These are phyloP conservation scores for Xanthoceras sorbifolium DNA, from an alignment of 345 rosid species.

Conservation along the genomic window DNA sequence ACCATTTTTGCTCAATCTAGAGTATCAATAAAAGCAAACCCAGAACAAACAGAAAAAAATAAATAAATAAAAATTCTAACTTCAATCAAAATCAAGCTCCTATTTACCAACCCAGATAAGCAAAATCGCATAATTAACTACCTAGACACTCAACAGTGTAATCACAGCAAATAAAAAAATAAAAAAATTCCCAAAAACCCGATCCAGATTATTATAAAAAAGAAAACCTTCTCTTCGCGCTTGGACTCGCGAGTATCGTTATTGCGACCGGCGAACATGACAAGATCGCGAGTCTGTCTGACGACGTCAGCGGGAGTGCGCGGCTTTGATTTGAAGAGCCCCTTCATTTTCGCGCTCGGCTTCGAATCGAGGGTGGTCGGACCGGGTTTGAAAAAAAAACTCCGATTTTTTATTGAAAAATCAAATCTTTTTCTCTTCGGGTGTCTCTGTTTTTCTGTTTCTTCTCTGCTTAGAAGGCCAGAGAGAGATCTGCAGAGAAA, in stretches of 20 bases:
- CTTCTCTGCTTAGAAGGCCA: too few relatives aligned
- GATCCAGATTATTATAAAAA: not conserved
- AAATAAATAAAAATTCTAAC: not conserved
- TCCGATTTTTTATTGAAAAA: too few relatives aligned
- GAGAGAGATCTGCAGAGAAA: too few relatives aligned
- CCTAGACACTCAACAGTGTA: too few relatives aligned
- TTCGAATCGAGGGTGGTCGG: not conserved
- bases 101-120: not conserved
- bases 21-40: too few relatives aligned
- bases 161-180: not conserved
- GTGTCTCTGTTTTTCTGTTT: too few relatives aligned
- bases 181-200: too few relatives aligned
- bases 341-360: slow-evolving; percentile 56
- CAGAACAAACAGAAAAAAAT: not conserved
- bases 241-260: slow-evolving; percentile 52
- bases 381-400: too few relatives aligned
- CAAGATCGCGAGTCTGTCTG: slow-evolving; percentile 88
- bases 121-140: too few relatives aligned
- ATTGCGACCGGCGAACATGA: slow-evolving; percentile 44
- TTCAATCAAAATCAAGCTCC: not conserved
- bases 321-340: slow-evolving; percentile 83
- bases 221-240: slow-evolving; percentile 64
- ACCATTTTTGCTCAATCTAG: too few relatives aligned
- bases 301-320: slow-evolving; percentile 84
- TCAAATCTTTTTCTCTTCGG: too few relatives aligned